Percentiles rank a stretch among this genome's conserved stretches.
Conservation (phyloP, 768 basidiomycete species). For the Boletus sensibilis region DNA sequence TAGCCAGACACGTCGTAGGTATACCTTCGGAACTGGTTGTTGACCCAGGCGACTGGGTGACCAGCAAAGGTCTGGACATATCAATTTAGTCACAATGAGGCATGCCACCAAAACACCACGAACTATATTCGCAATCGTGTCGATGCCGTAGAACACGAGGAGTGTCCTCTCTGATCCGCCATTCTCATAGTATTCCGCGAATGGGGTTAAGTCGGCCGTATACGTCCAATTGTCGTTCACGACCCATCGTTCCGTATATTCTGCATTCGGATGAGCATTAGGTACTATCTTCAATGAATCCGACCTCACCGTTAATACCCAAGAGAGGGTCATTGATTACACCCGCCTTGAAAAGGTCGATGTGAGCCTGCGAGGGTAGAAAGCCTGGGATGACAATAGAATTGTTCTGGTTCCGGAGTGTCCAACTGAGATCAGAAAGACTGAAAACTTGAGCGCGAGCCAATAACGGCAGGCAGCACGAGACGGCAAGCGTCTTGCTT, state of each 20-base stretch:
- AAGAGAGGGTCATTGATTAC: conserved; percentile 54
- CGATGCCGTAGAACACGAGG: conserved; percentile 55
- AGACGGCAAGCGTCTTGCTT: background rate
- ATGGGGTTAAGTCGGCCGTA: conserved; percentile 50
- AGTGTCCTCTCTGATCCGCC: conserved; percentile 34
- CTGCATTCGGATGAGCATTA: conserved; percentile 24
- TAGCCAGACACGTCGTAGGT: conserved; percentile 18
- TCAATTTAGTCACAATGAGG: background rate
- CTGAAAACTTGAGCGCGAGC: conserved; percentile 35
- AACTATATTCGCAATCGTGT: conserved; percentile 57
- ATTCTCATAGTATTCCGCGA: conserved; percentile 29
- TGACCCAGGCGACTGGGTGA: conserved; percentile 55
- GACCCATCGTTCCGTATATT: conserved; percentile 57
- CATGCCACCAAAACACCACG: conserved; percentile 10
- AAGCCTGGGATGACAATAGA: conserved; percentile 51
- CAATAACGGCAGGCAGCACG: conserved; percentile 11
- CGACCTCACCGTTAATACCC: conserved; percentile 47
- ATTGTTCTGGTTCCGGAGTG: conserved; percentile 52
- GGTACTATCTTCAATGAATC: background rate
- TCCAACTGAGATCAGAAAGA: conserved; percentile 50
- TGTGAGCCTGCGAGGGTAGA: conserved; percentile 53
- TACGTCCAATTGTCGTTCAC: conserved; percentile 59
- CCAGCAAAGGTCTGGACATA: conserved; percentile 44
- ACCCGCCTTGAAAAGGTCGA: conserved; percentile 51
- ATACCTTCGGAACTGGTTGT: conserved; percentile 57